These are phyloP conservation scores for Camelina sativa DNA, from an alignment of 345 rosid genomes.

Conservation along the genomic window DNA sequence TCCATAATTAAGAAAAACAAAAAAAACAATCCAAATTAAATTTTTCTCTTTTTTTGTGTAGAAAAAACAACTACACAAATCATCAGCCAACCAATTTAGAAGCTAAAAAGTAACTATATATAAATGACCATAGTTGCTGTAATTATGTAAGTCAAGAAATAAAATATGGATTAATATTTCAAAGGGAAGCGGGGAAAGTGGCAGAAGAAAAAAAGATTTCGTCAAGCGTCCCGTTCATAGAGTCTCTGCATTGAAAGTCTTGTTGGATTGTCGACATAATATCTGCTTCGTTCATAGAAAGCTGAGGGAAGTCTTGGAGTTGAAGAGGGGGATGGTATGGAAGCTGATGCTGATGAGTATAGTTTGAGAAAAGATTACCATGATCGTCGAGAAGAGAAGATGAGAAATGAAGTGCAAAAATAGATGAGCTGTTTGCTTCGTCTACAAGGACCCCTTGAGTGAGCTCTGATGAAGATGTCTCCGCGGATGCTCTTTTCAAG, in stretches of 20 bases:
- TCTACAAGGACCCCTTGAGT: slow-evolving; percentile 60
- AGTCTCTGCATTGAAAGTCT: slow-evolving; percentile 36
- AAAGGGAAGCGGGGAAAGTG: slow-evolving; percentile 33
- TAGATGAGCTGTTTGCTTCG: slow-evolving; percentile 63
- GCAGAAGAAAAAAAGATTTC: slow-evolving; percentile 42
- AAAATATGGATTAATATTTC: background rate
- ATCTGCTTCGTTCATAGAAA: slow-evolving; percentile 35
- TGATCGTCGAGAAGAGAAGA: slow-evolving; percentile 50
- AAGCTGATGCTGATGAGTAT: slow-evolving; percentile 41
- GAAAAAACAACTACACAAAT: too few relatives aligned
- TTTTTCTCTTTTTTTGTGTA: too few relatives aligned
- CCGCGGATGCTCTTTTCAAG: slow-evolving; percentile 50
- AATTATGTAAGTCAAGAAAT: background rate
- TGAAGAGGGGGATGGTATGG: slow-evolving; percentile 60
- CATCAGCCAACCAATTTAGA: too few relatives aligned
- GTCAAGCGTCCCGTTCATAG: slow-evolving; percentile 41
- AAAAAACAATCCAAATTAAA: too few relatives aligned
- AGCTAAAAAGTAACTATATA: too few relatives aligned
- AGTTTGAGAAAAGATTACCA: slow-evolving; percentile 26
- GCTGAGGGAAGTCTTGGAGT: slow-evolving; percentile 62
- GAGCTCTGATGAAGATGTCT: slow-evolving; percentile 60
- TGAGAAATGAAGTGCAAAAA: slow-evolving; percentile 49
- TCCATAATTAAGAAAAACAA: too few relatives aligned
- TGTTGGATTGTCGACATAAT: slow-evolving; percentile 40
- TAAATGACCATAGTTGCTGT: too few relatives aligned